Evolutionary conservation across 176 grass and related monocot species (phyloP).

Genomic region (Phoenix roebelenii): DNA sequence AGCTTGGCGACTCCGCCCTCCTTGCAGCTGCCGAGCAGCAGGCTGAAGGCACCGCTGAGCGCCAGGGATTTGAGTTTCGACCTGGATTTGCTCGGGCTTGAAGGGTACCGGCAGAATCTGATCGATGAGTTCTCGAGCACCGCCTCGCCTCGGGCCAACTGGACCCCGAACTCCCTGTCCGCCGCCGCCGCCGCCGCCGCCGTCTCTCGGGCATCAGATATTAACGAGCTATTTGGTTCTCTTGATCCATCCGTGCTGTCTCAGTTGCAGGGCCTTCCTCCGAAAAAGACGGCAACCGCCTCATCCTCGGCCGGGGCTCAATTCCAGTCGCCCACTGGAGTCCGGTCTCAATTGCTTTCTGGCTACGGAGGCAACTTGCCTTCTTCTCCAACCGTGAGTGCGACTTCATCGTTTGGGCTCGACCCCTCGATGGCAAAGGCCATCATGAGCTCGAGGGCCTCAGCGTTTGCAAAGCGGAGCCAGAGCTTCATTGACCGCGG

Average conservation of each 20-base stretch:
- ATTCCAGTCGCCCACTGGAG: neutral
- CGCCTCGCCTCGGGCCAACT: conserved; percentile 51
- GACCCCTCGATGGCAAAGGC: conserved; percentile 79
- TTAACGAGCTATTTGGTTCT: conserved; percentile 5
- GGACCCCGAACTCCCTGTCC: conserved; percentile 23
- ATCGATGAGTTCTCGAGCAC: conserved; percentile 60
- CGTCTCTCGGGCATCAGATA: conserved; percentile 19
- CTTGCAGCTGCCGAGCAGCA: conserved; percentile 21
- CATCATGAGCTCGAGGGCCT: conserved; percentile 32
- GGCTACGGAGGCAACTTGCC: conserved; percentile 22
- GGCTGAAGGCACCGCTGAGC: conserved; percentile 10
- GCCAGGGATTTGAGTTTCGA: conserved; percentile 16
- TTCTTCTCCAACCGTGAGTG: conserved; percentile 25
- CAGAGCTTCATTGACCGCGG: conserved; percentile 88
- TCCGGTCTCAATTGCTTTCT: neutral
- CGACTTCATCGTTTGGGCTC: conserved; percentile 8
- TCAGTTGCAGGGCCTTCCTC: conserved; percentile 14
- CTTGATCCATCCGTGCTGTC: conserved; percentile 16
- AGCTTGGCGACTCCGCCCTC: conserved; percentile 11
- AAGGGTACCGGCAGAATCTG: conserved; percentile 83
- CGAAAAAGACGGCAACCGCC: neutral
- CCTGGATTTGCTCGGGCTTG: conserved; percentile 28
- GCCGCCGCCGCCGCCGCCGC: no score
- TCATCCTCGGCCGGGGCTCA: neutral
- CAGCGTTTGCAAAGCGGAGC: conserved; percentile 51